Base-by-base conservation (phyloP, 495 filamentous ascomycete species). In the Talaromyces wortmannii region DNA sequence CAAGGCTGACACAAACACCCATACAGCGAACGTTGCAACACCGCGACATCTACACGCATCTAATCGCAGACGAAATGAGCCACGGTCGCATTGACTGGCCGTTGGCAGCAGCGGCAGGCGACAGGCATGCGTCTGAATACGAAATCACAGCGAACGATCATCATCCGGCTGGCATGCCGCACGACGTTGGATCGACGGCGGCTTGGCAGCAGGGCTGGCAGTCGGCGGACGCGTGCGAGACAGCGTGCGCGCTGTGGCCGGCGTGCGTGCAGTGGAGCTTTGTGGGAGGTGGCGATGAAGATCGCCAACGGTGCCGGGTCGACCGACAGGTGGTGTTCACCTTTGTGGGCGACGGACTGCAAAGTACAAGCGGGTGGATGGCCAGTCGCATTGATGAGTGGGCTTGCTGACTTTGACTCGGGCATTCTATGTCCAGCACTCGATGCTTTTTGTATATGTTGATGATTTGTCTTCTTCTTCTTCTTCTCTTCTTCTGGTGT, bases 251-350 rank as follows among this genome's bases (percentile, higher is more conserved):
- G 8, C 18, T 59, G n/a, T 67, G 64, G 64, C 52, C 57, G 2
- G 58, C 62, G 12, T 67, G 64, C 15, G 59, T 67, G 17, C 64
- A 67, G 55, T 67, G 64, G 64, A 59, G 53, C 45, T 67, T 62
- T 56, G 64, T 64, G 17, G 64, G 64, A 17, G 64, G 62, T 49
- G 61, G 55, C 12, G 64, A 61, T 46, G 23, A 23, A 23, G 23
- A 23, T 23, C 23, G 23, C 23, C 36, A 40, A 2, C 36, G 36
- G 36, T 40, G 36, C 13, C 36, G 36, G 5, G 23, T 23, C 23
- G 23, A 23, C 4, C 23, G 23, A 1, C 23, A 23, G 23, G 23
- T 23, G 23, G 23, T 23, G 23, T 23, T 23, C 23, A 23, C 23
- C 23, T 23, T 23, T 23, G 23, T 23, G 2, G 23, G 23, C 23